Evolutionary conservation across 495 filamentous ascomycete species (phyloP), one percentile per base, ranked within the genome.

Genomic region (Lepraria neglecta): DNA sequence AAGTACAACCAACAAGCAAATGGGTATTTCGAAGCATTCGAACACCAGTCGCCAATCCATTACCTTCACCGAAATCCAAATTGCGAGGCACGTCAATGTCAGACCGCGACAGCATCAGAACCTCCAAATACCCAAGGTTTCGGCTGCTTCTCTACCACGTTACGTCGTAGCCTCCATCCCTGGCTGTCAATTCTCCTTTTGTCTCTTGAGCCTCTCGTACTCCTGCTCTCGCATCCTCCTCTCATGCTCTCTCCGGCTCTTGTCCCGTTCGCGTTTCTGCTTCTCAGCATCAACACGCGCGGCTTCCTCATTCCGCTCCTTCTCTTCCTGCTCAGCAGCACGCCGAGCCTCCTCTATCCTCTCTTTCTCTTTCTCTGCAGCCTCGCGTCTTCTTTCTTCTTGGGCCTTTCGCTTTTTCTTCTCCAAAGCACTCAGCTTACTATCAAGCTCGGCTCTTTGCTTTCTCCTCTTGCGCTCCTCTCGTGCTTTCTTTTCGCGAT

Each of bases 181-280:
- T 24, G 24, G 24, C 24, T 24, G 24, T 24, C 24, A 24, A 24
- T 24, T 24, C 24, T 24, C 24, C 24, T 27, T 19, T 27, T 43
- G 38, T 15, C 54, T 17, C n/a, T 14, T 28, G 9, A 57, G 35
- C 54, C 33, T 57, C 24, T 44, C 6, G 27, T 43, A 57, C 27
- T 57, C 54, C 24, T 43, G 35, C 67, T 73, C 71, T 57, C 68
- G 64, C 66, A 70, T 69, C 50, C 64, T 56, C 31, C 40, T 64
- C 30, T 72, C 74, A 59, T 75, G 75, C 40, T 65, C 68, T 56
- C 71, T 74, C 60, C 78, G 65, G 33, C 63, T 46, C 55, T 62
- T 61, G 60, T 80, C 77, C 65, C 80, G 74, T 45, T 48, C 44
- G 66, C 78, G 75, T 71, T 76, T 76, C 62, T 56, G 43, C 54